Evolutionary conservation across 768 basidiomycete species (phyloP).

Genomic region (Tricholoma flavovirens): DNA sequence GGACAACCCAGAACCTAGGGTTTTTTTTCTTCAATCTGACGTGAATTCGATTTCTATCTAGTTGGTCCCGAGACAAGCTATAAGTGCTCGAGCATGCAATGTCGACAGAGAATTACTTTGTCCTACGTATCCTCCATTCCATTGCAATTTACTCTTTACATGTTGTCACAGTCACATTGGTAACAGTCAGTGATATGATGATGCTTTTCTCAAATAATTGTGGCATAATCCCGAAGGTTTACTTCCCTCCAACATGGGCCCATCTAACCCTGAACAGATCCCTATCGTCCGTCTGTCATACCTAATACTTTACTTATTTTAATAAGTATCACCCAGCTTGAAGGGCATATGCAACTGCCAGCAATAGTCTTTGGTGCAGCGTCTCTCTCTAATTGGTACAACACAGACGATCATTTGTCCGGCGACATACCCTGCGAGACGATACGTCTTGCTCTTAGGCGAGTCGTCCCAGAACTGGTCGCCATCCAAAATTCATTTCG

Average conservation of each 20-base stretch:
- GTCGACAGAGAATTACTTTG: constrained; percentile 2
- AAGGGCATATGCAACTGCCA: constrained; percentile 34
- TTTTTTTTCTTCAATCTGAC: constrained; percentile 4
- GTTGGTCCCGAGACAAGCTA: constrained; percentile 74
- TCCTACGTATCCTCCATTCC: neutral
- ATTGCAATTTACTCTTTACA: neutral
- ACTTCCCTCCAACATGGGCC: neutral
- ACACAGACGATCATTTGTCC: constrained; percentile 49
- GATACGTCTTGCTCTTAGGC: constrained; percentile 75
- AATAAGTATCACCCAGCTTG: constrained; percentile 12
- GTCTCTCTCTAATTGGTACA: constrained; percentile 63
- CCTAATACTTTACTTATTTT: neutral
- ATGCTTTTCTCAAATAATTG: too few relatives aligned
- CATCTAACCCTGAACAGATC: constrained; percentile 21
- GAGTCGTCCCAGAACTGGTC: constrained; percentile 11
- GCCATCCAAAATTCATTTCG: constrained; percentile 1
- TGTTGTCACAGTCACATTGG: neutral
- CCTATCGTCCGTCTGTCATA: constrained; percentile 32
- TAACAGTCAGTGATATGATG: neutral
- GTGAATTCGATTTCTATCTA: constrained; percentile 22
- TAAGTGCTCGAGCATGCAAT: constrained; percentile 23
- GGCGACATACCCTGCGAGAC: constrained; percentile 57
- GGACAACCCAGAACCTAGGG: constrained; percentile 16
- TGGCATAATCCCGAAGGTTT: too few relatives aligned
- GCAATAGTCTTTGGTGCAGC: constrained; percentile 68